A percentile compares a stretch with the other conserved stretches of the same genome.
phyloP scores from a whole-genome alignment of 345 rosid genomes.

The Draba incana region DNA sequence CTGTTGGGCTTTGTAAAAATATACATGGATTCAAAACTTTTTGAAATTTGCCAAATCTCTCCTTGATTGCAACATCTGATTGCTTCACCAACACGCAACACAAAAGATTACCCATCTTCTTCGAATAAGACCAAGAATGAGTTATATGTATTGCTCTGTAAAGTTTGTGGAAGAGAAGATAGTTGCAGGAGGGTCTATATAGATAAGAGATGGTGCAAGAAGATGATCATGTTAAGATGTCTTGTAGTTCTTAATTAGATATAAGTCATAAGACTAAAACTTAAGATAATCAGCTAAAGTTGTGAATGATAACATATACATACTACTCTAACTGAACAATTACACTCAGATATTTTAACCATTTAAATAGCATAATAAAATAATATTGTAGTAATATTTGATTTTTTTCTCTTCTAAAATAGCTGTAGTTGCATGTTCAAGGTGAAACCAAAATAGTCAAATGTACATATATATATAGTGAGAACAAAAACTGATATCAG shows the following conservation, averaged over 20 bases:
- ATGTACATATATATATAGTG: not conserved
- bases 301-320: no score
- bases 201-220: constrained; percentile 5
- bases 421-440: not conserved
- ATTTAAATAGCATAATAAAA: no score
- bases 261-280: no score
- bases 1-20: no score
- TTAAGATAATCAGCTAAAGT: no score
- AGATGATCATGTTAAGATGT: constrained; percentile 34
- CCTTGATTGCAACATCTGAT: constrained; percentile 63
- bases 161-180: constrained; percentile 25
- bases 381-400: no score
- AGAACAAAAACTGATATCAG: not conserved
- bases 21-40: constrained; percentile 64
- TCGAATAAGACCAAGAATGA: constrained; percentile 7
- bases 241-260: no score
- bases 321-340: no score
- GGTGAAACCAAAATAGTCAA: constrained; percentile 2
- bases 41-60: constrained; percentile 62
- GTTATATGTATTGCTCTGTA: constrained; percentile 2
- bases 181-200: constrained; percentile 16
- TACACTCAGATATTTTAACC: no score
- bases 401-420: no score
- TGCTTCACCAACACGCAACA: constrained; percentile 64
- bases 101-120: constrained; percentile 58